These are phyloP conservation scores for Dentipellis sp. DNA, from an alignment of 768 basidiomycete species.

Conservation along the genomic window DNA sequence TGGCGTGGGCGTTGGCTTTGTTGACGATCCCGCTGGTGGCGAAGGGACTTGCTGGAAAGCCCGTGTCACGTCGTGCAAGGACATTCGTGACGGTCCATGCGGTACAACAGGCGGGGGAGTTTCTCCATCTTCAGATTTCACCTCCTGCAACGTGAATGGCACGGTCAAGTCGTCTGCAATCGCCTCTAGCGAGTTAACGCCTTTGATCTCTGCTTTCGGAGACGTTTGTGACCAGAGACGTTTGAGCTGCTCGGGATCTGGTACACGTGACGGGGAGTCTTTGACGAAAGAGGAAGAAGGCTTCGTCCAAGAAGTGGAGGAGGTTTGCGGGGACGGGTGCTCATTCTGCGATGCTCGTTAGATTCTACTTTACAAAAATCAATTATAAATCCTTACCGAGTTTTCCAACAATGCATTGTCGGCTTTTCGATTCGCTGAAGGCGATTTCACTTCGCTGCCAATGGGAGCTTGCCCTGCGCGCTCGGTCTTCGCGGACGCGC, in stretches of 20 bases:
- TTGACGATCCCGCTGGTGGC: constrained; percentile 37
- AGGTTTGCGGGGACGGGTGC: not conserved
- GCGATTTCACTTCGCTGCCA: constrained; percentile 16
- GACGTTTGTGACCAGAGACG: constrained; percentile 78
- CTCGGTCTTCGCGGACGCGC: not conserved
- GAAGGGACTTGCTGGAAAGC: constrained; percentile 83
- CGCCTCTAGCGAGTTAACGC: constrained; percentile 74
- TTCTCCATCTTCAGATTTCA: constrained; percentile 80
- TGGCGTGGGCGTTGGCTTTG: constrained; percentile 39
- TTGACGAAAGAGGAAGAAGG: constrained; percentile 51
- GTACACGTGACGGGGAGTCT: constrained; percentile 57
- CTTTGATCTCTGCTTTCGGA: constrained; percentile 54
- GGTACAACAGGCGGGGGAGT: constrained; percentile 61
- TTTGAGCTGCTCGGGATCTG: constrained; percentile 80
- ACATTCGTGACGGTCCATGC: constrained; percentile 59
- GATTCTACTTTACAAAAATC: too few relatives aligned
- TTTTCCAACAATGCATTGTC: constrained; percentile 48
- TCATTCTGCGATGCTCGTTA: too few relatives aligned
- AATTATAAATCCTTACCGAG: constrained; percentile 32
- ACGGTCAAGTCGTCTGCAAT: constrained; percentile 79
- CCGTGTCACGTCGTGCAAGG: constrained; percentile 72
- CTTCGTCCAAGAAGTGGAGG: constrained; percentile 39
- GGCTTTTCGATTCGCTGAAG: constrained; percentile 25
- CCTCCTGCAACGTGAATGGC: constrained; percentile 75
- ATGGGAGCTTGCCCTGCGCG: not conserved